phyloP scores from a whole-genome alignment of 495 filamentous ascomycete species.

The Penicillium canescens region DNA sequence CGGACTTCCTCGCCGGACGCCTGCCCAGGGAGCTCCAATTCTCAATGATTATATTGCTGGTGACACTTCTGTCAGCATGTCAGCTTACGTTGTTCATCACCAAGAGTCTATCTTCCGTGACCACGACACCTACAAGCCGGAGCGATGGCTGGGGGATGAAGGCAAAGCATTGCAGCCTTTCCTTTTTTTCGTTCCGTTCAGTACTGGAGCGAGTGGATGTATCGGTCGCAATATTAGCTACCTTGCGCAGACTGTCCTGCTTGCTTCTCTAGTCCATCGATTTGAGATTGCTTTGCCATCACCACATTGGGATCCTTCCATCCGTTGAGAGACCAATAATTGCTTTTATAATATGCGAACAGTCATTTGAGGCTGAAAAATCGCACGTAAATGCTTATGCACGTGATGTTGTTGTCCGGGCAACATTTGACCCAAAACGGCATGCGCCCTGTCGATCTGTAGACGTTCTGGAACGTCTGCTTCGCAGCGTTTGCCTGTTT shows the following conservation, averaged over 20 bases:
- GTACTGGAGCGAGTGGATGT: constrained; percentile 38
- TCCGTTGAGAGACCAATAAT: neutral
- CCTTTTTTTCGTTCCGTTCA: constrained; percentile 45
- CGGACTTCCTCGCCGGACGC: constrained; percentile 28
- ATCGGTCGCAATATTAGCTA: constrained; percentile 47
- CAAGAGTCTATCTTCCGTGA: constrained; percentile 23
- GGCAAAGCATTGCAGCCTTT: constrained; percentile 32
- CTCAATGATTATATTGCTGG: constrained; percentile 29
- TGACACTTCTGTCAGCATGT: constrained; percentile 21
- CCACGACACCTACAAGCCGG: constrained; percentile 22
- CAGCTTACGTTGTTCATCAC: constrained; percentile 24
- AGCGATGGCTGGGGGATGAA: constrained; percentile 31
- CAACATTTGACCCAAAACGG: constrained; percentile 16
- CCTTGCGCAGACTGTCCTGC: constrained; percentile 35
- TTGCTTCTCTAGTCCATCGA: constrained; percentile 36
- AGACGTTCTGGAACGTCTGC: constrained; percentile 9
- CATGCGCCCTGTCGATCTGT: constrained; percentile 19
- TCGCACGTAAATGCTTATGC: neutral
- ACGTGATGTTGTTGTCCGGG: constrained; percentile 18
- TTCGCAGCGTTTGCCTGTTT: constrained; percentile 6
- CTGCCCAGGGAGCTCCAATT: constrained; percentile 30
- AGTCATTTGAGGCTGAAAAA: neutral
- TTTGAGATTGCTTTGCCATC: constrained; percentile 37
- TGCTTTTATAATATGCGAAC: neutral
- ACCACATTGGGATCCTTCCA: constrained; percentile 23